phyloP scores from a whole-genome alignment of 345 rosid genomes.

The Brassica carinata region DNA sequence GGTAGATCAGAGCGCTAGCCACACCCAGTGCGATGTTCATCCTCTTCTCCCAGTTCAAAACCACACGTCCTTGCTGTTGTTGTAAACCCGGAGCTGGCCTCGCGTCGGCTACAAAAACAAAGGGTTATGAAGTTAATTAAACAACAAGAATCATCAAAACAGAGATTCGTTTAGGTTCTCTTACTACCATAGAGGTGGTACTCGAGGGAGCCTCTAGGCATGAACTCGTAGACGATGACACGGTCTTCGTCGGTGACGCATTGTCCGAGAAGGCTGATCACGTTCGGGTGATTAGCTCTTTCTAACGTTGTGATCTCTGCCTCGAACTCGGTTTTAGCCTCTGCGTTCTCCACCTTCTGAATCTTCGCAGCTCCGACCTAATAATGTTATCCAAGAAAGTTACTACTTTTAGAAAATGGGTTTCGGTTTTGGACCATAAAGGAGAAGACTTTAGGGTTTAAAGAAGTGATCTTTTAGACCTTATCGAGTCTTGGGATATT shows the following conservation, averaged over 20 bases:
- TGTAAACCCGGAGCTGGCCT: neutral
- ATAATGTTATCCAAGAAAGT: constrained; percentile 14
- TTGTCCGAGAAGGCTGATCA: constrained; percentile 65
- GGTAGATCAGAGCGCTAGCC: constrained; percentile 62
- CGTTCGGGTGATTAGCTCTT: constrained; percentile 64
- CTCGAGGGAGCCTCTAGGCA: constrained; percentile 75
- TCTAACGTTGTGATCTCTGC: constrained; percentile 65
- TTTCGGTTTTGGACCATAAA: neutral
- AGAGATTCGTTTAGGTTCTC: neutral
- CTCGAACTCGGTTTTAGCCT: constrained; percentile 62
- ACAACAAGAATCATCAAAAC: neutral
- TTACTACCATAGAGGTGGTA: constrained; percentile 56
- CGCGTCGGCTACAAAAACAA: neutral
- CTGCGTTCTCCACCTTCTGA: constrained; percentile 52
- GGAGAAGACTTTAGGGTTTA: neutral
- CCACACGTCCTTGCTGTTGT: neutral
- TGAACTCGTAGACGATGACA: constrained; percentile 67
- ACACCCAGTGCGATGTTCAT: constrained; percentile 78
- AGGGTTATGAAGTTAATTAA: neutral
- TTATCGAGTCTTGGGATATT: neutral
- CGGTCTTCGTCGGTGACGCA: constrained; percentile 49
- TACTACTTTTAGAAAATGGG: neutral
- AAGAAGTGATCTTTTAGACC: neutral
- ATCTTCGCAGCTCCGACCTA: constrained; percentile 75
- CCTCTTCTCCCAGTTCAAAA: constrained; percentile 64